Evolutionary conservation across 23 red algal genomes (phyloP), one percentile per base, ranked within the genome.

Genomic region (Gracilaria domingensis): DNA sequence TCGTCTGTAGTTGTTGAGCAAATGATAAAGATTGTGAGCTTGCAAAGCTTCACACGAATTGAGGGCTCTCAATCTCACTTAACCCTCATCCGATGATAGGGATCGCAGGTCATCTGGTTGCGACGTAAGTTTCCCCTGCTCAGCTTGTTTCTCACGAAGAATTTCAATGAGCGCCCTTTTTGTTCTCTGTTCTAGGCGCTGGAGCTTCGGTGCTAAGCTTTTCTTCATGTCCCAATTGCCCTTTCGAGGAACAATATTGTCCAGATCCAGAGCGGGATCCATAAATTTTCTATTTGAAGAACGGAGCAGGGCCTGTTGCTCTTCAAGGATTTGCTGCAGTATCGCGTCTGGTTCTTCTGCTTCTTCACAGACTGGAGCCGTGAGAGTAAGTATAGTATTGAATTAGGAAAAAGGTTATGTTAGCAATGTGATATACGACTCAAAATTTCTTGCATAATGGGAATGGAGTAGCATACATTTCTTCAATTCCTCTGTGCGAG

Each of bases 201-300:
- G 55, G 6, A 92, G 79, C 62, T 84, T 92, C 24, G 78, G 79
- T 0, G 60, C 48, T 8, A 92, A 53, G 39, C 53, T 69, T 23
- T 65, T 73, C 79, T 92, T 84, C 66, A 92, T 75, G 48, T 92
- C 89, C 80, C 79, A 84, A 44, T 84, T 92, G 5, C 64, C 80
- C 56, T 92, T 92, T 30, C 71, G 50, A 2, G 89, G 89, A 36
- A 83, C 59, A 8, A 82, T 59, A 51, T 92, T 92, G 79, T 92
- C 79, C 38, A 75, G 40, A 53, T 84, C 89, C 11, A 92, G 54
- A 6, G 79, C 32, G 11, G 78, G 79, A 37, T 83, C 78, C 51
- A 42, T 54, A 77, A 92, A 92, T 40, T 92, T 92, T 67, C 66
- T 55, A 8, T 55, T 61, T 11, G 89, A 49, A 18, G 89, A 67